Conservation (phyloP, 805 yeast genomes). For the Yamadazyma sp. region DNA sequence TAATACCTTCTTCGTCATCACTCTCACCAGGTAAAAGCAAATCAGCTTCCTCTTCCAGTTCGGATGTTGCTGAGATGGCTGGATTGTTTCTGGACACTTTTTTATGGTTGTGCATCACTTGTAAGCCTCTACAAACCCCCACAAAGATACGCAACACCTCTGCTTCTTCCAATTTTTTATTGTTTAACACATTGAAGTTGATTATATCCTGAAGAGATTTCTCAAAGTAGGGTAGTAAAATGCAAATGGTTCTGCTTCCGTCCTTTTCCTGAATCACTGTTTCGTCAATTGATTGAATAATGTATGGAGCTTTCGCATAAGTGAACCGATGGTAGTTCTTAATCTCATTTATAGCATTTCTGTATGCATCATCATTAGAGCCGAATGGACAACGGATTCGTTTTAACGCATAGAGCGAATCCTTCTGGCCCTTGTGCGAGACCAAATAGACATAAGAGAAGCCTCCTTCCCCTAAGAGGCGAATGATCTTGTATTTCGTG, state of each 20-base stretch:
- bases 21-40: slow-evolving; percentile 20
- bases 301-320: slow-evolving; percentile 55
- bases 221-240: slow-evolving; percentile 75
- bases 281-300: slow-evolving; percentile 70
- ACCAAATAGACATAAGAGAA: slow-evolving; percentile 85
- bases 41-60: slow-evolving; percentile 29
- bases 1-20: slow-evolving; percentile 26
- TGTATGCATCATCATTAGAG: slow-evolving; percentile 59
- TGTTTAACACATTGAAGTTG: slow-evolving; percentile 58
- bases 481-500: slow-evolving; percentile 58
- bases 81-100: slow-evolving; percentile 9
- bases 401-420: slow-evolving; percentile 67
- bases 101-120: slow-evolving; percentile 69
- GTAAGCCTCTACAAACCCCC: slow-evolving; percentile 74
- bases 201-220: slow-evolving; percentile 78
- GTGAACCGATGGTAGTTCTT: slow-evolving; percentile 69
- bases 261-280: slow-evolving; percentile 69
- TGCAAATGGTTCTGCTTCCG: slow-evolving; percentile 76
- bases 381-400: slow-evolving; percentile 89
- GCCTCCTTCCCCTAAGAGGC: slow-evolving; percentile 88
- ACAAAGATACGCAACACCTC: slow-evolving; percentile 63
- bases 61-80: slow-evolving; percentile 7
- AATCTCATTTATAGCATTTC: slow-evolving; percentile 72
- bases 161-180: slow-evolving; percentile 52
- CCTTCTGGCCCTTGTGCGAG: slow-evolving; percentile 40